These are phyloP conservation scores for Agastache rugosa DNA, from an alignment of 257 asterid species.

Conservation along the genomic window DNA sequence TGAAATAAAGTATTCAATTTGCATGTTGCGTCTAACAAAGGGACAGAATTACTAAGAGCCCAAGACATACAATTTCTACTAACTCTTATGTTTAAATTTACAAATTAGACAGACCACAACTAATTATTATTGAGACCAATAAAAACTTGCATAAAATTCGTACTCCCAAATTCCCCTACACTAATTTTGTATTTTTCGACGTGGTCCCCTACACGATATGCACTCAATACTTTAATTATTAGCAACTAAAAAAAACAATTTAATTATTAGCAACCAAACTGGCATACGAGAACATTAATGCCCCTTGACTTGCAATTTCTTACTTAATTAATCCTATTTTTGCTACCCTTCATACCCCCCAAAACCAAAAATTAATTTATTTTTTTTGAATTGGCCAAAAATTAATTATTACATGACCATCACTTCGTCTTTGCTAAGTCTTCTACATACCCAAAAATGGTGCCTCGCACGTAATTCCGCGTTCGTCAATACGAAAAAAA, in stretches of 20 bases:
- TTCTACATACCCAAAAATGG: slow-evolving; percentile 24
- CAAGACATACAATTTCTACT: no score
- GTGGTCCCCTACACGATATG: slow-evolving; percentile 15
- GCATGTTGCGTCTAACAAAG: no score
- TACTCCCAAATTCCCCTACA: neutral
- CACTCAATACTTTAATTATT: slow-evolving; percentile 11
- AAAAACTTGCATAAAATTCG: neutral
- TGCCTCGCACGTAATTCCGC: slow-evolving; percentile 54
- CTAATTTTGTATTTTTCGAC: neutral
- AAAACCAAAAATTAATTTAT: neutral
- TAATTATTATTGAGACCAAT: neutral
- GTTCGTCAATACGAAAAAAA: slow-evolving; percentile 9
- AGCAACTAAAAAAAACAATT: slow-evolving; percentile 1
- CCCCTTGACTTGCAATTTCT: slow-evolving; percentile 27
- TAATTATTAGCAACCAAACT: slow-evolving; percentile 4
- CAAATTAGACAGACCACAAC: no score
- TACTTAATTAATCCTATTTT: neutral
- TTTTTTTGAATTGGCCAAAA: no score
- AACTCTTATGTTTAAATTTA: no score
- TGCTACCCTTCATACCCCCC: neutral
- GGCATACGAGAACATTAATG: slow-evolving; percentile 3
- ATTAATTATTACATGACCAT: slow-evolving; percentile 41
- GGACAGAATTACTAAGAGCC: no score
- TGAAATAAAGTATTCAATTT: no score
- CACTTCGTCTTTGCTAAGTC: slow-evolving; percentile 31